phyloP scores from a whole-genome alignment of 1,284 basidiomycete species.

The Puccinia triticina region DNA sequence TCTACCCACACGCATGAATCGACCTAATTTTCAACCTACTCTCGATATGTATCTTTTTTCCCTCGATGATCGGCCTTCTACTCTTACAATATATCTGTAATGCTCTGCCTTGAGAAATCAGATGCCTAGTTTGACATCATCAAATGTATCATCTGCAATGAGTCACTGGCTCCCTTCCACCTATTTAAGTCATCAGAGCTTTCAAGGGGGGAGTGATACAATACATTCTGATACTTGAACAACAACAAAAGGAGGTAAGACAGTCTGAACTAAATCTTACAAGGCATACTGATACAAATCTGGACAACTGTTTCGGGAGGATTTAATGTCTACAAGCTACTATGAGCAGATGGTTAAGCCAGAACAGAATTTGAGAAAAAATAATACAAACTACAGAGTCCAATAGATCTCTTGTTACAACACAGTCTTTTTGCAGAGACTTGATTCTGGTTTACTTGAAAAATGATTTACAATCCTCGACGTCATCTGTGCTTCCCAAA shows the following conservation, averaged over 20 bases:
- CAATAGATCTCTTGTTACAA: too few species aligned
- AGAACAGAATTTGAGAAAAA: not conserved
- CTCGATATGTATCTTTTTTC: not conserved
- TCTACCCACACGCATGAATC: not conserved
- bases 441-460: conserved; percentile 63
- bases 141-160: too few species aligned
- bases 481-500: conserved; percentile 91
- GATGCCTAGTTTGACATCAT: too few species aligned
- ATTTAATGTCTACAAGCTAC: not conserved
- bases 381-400: too few species aligned
- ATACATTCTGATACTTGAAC: too few species aligned
- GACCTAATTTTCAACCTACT: not conserved
- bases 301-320: not conserved
- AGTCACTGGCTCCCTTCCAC: too few species aligned
- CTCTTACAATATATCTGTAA: too few species aligned
- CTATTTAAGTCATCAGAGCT: too few species aligned
- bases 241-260: too few species aligned
- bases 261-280: not conserved
- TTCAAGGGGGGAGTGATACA: too few species aligned
- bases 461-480: conserved; percentile 82
- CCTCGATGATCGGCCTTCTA: too few species aligned
- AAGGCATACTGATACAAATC: not conserved
- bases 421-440: not conserved
- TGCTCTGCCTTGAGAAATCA: too few species aligned
- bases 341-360: not conserved